A percentile compares a stretch with the other conserved stretches of the same genome.
Evolutionary conservation across 2,329 filamentous ascomycete genomes (phyloP).

Genomic region (Ophiostoma australiae): DNA sequence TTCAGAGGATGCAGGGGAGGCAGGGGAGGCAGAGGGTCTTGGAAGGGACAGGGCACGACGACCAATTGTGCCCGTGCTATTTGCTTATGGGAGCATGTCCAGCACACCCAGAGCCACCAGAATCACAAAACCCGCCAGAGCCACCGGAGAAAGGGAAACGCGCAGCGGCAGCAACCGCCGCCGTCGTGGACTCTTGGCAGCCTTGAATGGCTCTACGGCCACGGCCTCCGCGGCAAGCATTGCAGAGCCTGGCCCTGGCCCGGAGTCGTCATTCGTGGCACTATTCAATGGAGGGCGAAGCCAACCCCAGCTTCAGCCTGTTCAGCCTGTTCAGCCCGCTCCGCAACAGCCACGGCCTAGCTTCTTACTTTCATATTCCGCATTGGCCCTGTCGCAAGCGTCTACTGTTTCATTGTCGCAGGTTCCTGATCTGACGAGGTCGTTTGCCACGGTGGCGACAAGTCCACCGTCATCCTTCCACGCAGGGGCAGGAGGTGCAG

Average conservation of each 20-base stretch:
- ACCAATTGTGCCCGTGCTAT: neutral
- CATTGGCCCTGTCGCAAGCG: neutral
- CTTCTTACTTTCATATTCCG: neutral
- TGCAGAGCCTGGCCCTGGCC: neutral
- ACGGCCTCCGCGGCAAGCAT: neutral
- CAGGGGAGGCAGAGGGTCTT: slow-evolving; percentile 2
- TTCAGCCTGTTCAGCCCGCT: neutral
- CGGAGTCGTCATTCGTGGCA: slow-evolving; percentile 3
- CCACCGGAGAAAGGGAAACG: neutral
- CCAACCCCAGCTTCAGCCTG: slow-evolving; percentile 12
- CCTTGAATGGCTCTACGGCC: neutral
- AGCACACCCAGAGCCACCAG: neutral
- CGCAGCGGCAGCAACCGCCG: neutral
- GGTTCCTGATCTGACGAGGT: neutral
- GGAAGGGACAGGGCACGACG: neutral
- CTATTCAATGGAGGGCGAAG: neutral
- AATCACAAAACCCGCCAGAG: neutral
- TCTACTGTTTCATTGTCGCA: neutral
- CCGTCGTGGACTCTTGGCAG: slow-evolving; percentile 20
- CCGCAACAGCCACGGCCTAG: slow-evolving; percentile 1
- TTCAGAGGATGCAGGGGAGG: neutral
- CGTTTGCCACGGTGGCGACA: neutral
- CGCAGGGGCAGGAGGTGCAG: neutral
- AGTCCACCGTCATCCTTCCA: neutral
- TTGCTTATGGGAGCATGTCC: neutral